phyloP scores from a whole-genome alignment of 148 eudicot species.

The Fagopyrum tataricum region DNA sequence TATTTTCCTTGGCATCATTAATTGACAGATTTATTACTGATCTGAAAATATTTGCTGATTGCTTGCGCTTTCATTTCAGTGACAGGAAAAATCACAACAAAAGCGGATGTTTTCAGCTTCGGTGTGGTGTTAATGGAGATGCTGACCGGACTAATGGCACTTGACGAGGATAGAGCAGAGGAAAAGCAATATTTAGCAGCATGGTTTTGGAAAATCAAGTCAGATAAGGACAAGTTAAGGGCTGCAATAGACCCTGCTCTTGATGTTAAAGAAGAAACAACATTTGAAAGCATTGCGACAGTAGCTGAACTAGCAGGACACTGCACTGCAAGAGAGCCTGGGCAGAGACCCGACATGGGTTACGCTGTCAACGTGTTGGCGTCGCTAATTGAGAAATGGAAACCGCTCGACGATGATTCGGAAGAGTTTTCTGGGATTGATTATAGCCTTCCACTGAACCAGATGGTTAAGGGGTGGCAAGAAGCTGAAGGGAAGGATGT shows the following conservation, averaged over 20 bases:
- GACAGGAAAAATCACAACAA: slow-evolving; percentile 90
- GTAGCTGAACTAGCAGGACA: slow-evolving; percentile 85
- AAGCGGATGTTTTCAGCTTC: slow-evolving; percentile 85
- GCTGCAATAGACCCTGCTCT: slow-evolving; percentile 67
- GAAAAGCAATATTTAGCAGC: slow-evolving; percentile 88
- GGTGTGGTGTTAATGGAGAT: slow-evolving; percentile 94
- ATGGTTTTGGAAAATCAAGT: slow-evolving; percentile 81
- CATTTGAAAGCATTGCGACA: slow-evolving; percentile 43
- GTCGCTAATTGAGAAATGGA: slow-evolving; percentile 92
- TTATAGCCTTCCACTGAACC: slow-evolving; percentile 80
- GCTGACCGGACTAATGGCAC: slow-evolving; percentile 81
- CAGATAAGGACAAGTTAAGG: slow-evolving; percentile 54
- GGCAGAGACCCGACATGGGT: slow-evolving; percentile 92
- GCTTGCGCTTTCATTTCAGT: slow-evolving; percentile 33
- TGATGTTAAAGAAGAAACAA: slow-evolving; percentile 51
- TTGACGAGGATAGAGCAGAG: slow-evolving; percentile 76
- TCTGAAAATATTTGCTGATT: not conserved
- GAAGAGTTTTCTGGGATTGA: slow-evolving; percentile 91
- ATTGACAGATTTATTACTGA: not conserved
- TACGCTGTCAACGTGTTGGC: slow-evolving; percentile 74
- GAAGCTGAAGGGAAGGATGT: slow-evolving; percentile 73
- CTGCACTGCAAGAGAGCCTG: slow-evolving; percentile 88
- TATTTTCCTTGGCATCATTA: not conserved
- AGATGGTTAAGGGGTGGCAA: slow-evolving; percentile 98
- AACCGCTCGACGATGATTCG: slow-evolving; percentile 61